Conservation (phyloP, 2,329 filamentous ascomycete species). For the Decorospora gaudefroyi region DNA sequence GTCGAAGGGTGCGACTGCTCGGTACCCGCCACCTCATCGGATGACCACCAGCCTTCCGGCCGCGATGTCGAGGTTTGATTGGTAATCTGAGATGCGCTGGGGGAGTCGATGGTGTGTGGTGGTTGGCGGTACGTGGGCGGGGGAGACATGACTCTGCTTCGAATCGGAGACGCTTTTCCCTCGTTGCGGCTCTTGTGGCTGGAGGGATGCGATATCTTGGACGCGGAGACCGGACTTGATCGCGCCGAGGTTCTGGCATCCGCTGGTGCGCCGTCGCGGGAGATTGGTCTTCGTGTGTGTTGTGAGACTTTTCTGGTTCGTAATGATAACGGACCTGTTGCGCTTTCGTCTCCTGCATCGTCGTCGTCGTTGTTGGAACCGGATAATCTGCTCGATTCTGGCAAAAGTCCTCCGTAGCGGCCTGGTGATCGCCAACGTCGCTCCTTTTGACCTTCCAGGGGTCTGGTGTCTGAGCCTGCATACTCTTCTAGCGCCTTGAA, state of each 20-base stretch:
- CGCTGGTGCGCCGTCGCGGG: slow-evolving; percentile 11
- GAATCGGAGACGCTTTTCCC: slow-evolving; percentile 23
- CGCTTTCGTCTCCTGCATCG: slow-evolving; percentile 36
- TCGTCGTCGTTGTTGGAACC: slow-evolving; percentile 34
- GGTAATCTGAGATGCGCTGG: slow-evolving; percentile 36
- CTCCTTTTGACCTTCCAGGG: slow-evolving; percentile 21
- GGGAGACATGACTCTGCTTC: slow-evolving; percentile 30
- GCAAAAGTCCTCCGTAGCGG: slow-evolving; percentile 34
- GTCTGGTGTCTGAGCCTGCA: slow-evolving; percentile 27
- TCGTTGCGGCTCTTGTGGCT: slow-evolving; percentile 10
- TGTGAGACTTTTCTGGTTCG: slow-evolving; percentile 32
- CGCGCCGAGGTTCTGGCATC: slow-evolving; percentile 8
- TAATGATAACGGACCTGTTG: slow-evolving; percentile 25
- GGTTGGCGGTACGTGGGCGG: slow-evolving; percentile 24
- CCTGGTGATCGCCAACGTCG: slow-evolving; percentile 37
- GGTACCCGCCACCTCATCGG: slow-evolving; percentile 45
- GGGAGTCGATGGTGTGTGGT: slow-evolving; percentile 23
- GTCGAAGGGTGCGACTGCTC: slow-evolving; percentile 31
- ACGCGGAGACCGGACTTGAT: slow-evolving; percentile 10
- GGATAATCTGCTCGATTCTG: slow-evolving; percentile 27
- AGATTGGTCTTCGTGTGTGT: slow-evolving; percentile 17
- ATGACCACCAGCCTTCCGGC: slow-evolving; percentile 49
- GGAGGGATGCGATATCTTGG: slow-evolving; percentile 11
- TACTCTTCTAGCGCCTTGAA: slow-evolving; percentile 83
- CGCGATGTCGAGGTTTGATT: slow-evolving; percentile 37